These are phyloP conservation scores for Dendrocalamus sinicus DNA, from an alignment of 176 grass and related monocot genomes.

Conservation along the genomic window DNA sequence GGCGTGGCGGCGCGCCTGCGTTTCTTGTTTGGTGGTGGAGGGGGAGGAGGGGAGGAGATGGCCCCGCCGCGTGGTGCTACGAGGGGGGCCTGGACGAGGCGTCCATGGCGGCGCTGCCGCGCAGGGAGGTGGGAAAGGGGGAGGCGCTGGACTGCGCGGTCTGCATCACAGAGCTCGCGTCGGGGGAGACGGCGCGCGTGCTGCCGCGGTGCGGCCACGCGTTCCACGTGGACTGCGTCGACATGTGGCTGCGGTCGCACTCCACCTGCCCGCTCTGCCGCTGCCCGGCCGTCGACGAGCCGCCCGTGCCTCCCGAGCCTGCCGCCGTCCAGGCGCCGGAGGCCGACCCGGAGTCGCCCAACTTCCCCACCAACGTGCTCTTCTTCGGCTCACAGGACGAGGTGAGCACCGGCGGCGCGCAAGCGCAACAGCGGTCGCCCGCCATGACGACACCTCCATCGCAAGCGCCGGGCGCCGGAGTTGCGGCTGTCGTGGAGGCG, in stretches of 20 bases:
- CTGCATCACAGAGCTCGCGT: constrained; percentile 68
- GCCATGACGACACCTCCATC: neutral
- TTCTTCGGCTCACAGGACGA: constrained; percentile 83
- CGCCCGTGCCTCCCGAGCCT: constrained; percentile 12
- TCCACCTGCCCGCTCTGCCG: constrained; percentile 91
- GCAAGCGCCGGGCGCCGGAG: neutral
- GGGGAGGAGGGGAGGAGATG: neutral
- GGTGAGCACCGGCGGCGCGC: constrained; percentile 60
- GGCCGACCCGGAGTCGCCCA: constrained; percentile 55
- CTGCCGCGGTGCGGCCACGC: constrained; percentile 76
- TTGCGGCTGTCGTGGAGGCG: neutral
- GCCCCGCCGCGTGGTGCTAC: constrained; percentile 40
- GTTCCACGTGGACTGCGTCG: constrained; percentile 81
- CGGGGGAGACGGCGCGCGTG: constrained; percentile 68
- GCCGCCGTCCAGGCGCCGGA: constrained; percentile 44
- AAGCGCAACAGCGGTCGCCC: constrained; percentile 5
- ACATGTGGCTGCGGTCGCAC: constrained; percentile 84
- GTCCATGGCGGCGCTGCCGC: constrained; percentile 56
- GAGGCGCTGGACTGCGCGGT: constrained; percentile 73
- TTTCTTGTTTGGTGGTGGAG: neutral
- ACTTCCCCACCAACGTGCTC: constrained; percentile 77
- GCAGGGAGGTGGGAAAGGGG: constrained; percentile 40
- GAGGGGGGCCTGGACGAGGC: constrained; percentile 63
- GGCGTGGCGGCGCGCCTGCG: constrained; percentile 21
- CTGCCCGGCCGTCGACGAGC: constrained; percentile 64